Percentiles rank a stretch among this genome's conserved stretches.
These are phyloP conservation scores for Ascoidea rubescens DNA, from an alignment of 805 yeast genomes.

Conservation along the genomic window DNA sequence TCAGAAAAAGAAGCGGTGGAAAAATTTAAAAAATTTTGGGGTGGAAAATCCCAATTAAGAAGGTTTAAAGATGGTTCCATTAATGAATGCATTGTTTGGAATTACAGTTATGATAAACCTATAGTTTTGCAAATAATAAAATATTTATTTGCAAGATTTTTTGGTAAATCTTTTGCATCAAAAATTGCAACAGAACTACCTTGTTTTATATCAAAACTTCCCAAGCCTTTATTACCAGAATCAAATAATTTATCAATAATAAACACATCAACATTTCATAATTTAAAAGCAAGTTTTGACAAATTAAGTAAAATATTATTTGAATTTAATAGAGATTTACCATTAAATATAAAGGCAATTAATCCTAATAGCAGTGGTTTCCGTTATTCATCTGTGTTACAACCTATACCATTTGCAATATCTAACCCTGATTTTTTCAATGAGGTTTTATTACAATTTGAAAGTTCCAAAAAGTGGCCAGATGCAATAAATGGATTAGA, in stretches of 20 bases:
- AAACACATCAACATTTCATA: constrained; percentile 27
- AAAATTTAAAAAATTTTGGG: constrained; percentile 81
- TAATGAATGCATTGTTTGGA: constrained; percentile 86
- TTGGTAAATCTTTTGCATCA: constrained; percentile 29
- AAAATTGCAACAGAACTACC: constrained; percentile 24
- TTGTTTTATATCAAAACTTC: constrained; percentile 37
- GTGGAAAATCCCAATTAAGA: constrained; percentile 68
- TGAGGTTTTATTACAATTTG: constrained; percentile 75
- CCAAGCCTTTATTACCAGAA: constrained; percentile 46
- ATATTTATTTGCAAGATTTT: constrained; percentile 50
- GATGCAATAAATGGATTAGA: constrained; percentile 78
- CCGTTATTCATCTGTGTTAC: constrained; percentile 60
- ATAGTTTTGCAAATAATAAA: constrained; percentile 51
- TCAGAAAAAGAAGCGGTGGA: constrained; percentile 43
- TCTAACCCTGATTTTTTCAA: constrained; percentile 69
- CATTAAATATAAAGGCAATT: constrained; percentile 58
- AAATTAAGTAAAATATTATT: constrained; percentile 37
- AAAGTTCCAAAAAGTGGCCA: constrained; percentile 90
- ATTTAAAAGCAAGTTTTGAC: constrained; percentile 40
- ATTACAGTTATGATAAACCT: constrained; percentile 37
- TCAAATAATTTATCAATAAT: constrained; percentile 37
- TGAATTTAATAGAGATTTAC: constrained; percentile 36
- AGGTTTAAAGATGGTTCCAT: constrained; percentile 88
- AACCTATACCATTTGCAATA: constrained; percentile 73
- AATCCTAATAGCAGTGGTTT: constrained; percentile 63